Conservation (phyloP, 1,139 yeast species). For the Magnusiomyces magnusii region DNA sequence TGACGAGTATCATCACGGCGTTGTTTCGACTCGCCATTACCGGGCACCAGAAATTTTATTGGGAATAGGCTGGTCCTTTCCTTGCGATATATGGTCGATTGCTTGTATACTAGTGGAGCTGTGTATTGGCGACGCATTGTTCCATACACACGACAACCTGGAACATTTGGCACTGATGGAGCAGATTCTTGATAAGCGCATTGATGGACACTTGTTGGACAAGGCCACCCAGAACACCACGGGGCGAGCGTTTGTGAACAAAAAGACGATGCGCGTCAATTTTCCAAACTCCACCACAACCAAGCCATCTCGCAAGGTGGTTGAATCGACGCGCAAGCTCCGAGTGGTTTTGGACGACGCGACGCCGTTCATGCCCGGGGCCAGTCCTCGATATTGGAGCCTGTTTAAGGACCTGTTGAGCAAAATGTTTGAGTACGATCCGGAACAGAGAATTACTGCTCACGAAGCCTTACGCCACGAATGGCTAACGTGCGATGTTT, state of each 20-base stretch:
- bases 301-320: conserved; percentile 41
- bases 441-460: conserved; percentile 66
- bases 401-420: conserved; percentile 50
- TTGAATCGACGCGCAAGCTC: conserved; percentile 45
- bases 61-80: conserved; percentile 87
- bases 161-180: conserved; percentile 97
- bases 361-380: conserved; percentile 17
- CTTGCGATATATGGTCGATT: conserved; percentile 96
- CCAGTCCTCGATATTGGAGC: conserved; percentile 38
- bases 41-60: conserved; percentile 95
- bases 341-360: conserved; percentile 34
- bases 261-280: conserved; percentile 20
- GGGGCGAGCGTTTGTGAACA: conserved; percentile 21
- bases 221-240: conserved; percentile 24
- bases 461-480: conserved; percentile 73
- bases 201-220: conserved; percentile 27
- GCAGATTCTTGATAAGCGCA: conserved; percentile 44
- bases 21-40: conserved; percentile 88
- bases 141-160: conserved; percentile 88
- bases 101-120: conserved; percentile 92
- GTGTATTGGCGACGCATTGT: conserved; percentile 91
- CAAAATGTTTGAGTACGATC: conserved; percentile 73
- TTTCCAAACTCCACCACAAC: conserved; percentile 38
- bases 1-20: conserved; percentile 88
- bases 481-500: conserved; percentile 28